Conservation (phyloP, 2,329 filamentous ascomycete species). For the Colletotrichum melonis region DNA sequence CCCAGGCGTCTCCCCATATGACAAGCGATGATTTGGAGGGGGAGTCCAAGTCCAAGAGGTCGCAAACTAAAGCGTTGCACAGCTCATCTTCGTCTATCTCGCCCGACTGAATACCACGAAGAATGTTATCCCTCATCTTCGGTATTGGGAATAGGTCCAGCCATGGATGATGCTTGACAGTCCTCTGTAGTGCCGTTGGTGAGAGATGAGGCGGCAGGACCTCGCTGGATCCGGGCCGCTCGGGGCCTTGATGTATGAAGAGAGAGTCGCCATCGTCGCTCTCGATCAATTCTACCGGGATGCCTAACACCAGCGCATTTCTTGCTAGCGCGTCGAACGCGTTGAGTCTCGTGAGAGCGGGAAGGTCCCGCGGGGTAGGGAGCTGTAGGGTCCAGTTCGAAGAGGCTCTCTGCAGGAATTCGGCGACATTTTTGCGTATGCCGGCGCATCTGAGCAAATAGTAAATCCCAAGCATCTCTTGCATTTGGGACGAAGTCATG, state of each 20-base stretch:
- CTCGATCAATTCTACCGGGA: not conserved
- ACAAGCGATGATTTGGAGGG: not conserved
- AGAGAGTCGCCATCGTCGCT: not conserved
- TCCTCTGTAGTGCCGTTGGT: not conserved
- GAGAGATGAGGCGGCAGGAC: not conserved
- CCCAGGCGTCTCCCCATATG: not conserved
- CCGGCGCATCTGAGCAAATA: not conserved
- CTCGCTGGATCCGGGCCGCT: not conserved
- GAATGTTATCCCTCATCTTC: not conserved
- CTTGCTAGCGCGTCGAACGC: not conserved
- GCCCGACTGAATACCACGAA: not conserved
- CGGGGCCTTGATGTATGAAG: not conserved
- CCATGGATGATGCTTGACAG: not conserved
- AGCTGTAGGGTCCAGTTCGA: not conserved
- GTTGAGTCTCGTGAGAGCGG: not conserved
- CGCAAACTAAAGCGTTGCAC: not conserved
- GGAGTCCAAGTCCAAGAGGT: not conserved
- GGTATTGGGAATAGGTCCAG: not conserved
- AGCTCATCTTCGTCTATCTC: not conserved
- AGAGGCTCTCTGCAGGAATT: not conserved
- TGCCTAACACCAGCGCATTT: not conserved
- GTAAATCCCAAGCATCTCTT: not conserved
- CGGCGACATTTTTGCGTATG: not conserved
- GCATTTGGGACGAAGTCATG: not conserved
- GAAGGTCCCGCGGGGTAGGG: not conserved